phyloP scores from a whole-genome alignment of 2,329 filamentous ascomycete genomes.

The Diaporthe helianthi region DNA sequence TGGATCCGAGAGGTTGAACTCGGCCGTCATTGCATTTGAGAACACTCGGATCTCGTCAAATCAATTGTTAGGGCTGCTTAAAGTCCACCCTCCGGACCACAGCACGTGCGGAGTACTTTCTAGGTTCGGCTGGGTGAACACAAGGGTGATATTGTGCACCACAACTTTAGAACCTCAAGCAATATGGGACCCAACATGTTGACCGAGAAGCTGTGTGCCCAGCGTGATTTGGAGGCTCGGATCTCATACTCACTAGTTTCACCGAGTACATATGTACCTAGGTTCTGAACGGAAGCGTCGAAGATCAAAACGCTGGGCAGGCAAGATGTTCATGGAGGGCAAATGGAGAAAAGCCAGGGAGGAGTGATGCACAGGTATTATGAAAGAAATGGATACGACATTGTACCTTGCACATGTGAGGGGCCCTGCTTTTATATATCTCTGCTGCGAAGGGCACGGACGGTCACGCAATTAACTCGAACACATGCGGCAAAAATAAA shows the following conservation, averaged over 20 bases:
- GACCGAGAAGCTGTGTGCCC: neutral
- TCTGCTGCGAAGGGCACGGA: neutral
- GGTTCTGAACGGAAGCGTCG: neutral
- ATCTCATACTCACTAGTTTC: neutral
- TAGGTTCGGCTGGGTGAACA: neutral
- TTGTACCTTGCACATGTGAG: too few species aligned
- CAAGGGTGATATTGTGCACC: neutral
- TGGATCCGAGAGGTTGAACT: neutral
- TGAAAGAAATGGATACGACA: neutral
- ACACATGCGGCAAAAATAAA: neutral
- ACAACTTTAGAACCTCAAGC: too few species aligned
- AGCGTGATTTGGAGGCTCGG: neutral
- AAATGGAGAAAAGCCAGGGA: too few species aligned
- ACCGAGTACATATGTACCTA: too few species aligned
- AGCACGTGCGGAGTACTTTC: neutral
- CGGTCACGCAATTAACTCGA: neutral
- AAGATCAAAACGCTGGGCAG: neutral
- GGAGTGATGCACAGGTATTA: neutral
- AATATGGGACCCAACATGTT: neutral
- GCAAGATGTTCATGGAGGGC: neutral
- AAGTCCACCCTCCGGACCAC: neutral
- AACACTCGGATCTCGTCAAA: neutral
- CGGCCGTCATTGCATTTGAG: neutral
- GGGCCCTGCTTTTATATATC: neutral
- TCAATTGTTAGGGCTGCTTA: neutral